Evolutionary conservation across 257 asterid species (phyloP), one percentile per base, ranked within the genome.

Genomic region (Primulina huaijiensis): DNA sequence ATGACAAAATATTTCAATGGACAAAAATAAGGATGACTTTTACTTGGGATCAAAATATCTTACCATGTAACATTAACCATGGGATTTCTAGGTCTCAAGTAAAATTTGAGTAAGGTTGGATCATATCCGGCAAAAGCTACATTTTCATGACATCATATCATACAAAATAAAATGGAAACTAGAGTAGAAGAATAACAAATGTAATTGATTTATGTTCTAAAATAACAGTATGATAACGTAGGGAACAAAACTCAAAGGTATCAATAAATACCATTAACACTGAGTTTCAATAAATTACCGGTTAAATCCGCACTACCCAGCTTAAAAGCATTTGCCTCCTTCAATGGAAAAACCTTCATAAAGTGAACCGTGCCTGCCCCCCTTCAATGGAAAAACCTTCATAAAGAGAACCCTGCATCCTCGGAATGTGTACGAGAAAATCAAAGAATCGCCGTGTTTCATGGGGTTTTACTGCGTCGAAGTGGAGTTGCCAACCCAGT

Each of bases 401-500:
- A 21, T 70, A 52, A 6, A 75, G 68, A 14, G 74, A 71, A 67
- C 59, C n/a, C 70, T 29, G 60, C 33, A 78, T 20, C 62, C 65
- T 19, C 25, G 71, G 72, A 62, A 29, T 35, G 6, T 60, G 66
- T 29, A 20, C 23, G 23, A 37, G 35, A 73, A 27, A 46, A 65
- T 37, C 23, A 62, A 75, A 68, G 74, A 56, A 60, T 74, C 71
- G 52, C 72, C 64, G 59, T 21, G 72, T 63, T 2, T 57, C 59
- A 60, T 56, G 55, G 62, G 70, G 3, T 68, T 71, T 88, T 84
- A 90, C 77, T 68, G 81, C 0, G 87, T 35, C 4, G 90, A 82
- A 35, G 98, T 93, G 69, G 96, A 82, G 83, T 93, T 93, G 21
- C 86, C 81, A 23, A 88, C 96, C 97, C 98, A 93, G 38, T 93